These are phyloP conservation scores for Sporothrix euskadiensis DNA, from an alignment of 2,329 filamentous ascomycete species.

Conservation along the genomic window DNA sequence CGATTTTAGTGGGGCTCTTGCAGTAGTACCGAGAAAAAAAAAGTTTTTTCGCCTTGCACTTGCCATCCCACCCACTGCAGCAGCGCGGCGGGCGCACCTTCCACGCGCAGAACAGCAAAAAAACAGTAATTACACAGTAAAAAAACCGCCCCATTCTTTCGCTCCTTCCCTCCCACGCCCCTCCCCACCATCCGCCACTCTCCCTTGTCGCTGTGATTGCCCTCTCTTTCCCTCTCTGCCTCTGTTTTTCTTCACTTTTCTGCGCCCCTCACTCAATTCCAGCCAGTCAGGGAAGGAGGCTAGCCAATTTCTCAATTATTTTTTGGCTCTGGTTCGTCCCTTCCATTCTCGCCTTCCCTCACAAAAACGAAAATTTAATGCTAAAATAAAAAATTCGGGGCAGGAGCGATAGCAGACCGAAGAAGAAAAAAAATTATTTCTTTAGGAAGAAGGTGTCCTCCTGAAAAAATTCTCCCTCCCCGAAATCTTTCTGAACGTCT, in stretches of 20 bases:
- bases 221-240: background rate
- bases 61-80: constrained; percentile 2
- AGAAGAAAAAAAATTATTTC: constrained; percentile 23
- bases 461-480: constrained; percentile 10
- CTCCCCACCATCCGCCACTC: constrained; percentile 8
- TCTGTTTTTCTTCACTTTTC: background rate
- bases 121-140: background rate
- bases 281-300: constrained; percentile 15
- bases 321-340: constrained; percentile 20
- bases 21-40: background rate
- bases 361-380: constrained; percentile 20
- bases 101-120: background rate
- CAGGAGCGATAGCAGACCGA: constrained; percentile 6
- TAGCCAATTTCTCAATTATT: background rate
- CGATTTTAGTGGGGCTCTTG: constrained; percentile 7
- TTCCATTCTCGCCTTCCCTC: constrained; percentile 21
- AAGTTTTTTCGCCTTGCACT: constrained; percentile 12
- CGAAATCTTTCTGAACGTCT: constrained; percentile 23
- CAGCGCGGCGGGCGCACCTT: background rate
- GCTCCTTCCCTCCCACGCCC: constrained; percentile 5
- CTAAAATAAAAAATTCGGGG: constrained; percentile 23
- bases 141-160: constrained; percentile 21
- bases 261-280: constrained; percentile 12
- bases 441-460: background rate
- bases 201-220: background rate